Evolutionary conservation across 1,139 yeast genomes (phyloP), one percentile per base, ranked within the genome.

Genomic region (Ogataea hybrid): DNA sequence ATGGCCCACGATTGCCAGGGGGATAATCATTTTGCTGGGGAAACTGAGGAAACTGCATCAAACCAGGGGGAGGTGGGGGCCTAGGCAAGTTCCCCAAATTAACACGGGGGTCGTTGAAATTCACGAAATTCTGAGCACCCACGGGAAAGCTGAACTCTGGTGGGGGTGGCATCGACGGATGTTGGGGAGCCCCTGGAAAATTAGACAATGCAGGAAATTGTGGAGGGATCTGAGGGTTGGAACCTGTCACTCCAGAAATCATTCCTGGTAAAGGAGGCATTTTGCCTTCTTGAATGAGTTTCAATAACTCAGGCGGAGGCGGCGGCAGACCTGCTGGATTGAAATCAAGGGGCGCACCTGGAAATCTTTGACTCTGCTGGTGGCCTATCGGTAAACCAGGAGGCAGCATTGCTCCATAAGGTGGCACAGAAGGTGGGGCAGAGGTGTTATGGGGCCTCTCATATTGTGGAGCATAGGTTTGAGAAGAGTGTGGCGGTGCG

Each of bases 261-360:
- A 50, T 48, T 8, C 50, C 50, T 4, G 54, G 54, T 20, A 51
- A 34, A 7, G 54, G 54, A 2, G 54, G 54, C 32, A 51, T 35
- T 23, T 49, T 51, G 1, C 54, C 54, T 31, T 51, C 54, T 20
- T 37, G 43, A n/a, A 51, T 49, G 27, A 51, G 30, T 14, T 48
- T 51, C 16, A 49, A 42, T 10, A 51, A 41, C 28, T 51, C 54
- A 3, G 54, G 54, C 2, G 54, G 54, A 1, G 53, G 53, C 2
- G 54, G 54, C 3, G 52, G 52, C 6, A 49, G 32, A 29, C 46
- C 44, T 15, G 30, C 37, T 3, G 43, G 40, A 18, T 43, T 35
- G 28, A 48, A 46, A 12, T 44, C 49, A 3, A 44, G 44, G 2
- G 49, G 46, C 10, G 40, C 41, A 5, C 40, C 35, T 4, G 49